Percentiles rank a stretch among this genome's conserved stretches.
phyloP scores from a whole-genome alignment of 495 filamentous ascomycete species.

The Xanthoparmelia taractica region DNA sequence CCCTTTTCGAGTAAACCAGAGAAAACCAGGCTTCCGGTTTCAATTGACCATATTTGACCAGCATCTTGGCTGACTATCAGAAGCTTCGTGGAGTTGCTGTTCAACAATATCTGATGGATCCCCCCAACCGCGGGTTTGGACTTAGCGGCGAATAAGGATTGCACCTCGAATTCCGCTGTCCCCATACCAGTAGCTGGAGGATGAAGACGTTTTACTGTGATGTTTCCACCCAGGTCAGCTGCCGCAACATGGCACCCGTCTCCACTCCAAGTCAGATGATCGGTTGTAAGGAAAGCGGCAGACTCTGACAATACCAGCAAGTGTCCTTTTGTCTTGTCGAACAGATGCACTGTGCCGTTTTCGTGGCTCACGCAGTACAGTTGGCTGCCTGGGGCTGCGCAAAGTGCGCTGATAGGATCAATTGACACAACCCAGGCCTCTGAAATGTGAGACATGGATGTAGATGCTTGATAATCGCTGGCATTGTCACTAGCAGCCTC shows the following conservation, averaged over 20 bases:
- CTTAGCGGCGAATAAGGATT: constrained; percentile 2
- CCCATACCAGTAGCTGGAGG: neutral
- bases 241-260: constrained; percentile 14
- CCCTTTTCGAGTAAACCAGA: neutral
- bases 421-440: neutral
- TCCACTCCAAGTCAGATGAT: constrained; percentile 8
- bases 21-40: neutral
- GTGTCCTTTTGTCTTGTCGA: neutral
- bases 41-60: constrained; percentile 19
- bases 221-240: constrained; percentile 15
- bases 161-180: neutral
- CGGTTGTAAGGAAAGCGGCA: neutral
- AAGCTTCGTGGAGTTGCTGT: constrained; percentile 11
- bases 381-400: neutral
- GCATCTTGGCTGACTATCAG: constrained; percentile 12
- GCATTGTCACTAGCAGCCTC: neutral
- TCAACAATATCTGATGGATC: constrained; percentile 16
- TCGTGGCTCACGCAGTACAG: neutral
- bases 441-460: neutral
- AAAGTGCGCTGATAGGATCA: neutral
- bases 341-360: neutral
- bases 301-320: neutral
- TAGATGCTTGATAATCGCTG: neutral
- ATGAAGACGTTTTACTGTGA: constrained; percentile 13
- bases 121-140: neutral